A percentile compares a stretch with the other conserved stretches of the same genome.
These are phyloP conservation scores for Bocquillonia castaneifolia DNA, from an alignment of 441 rosid species.

Conservation along the genomic window DNA sequence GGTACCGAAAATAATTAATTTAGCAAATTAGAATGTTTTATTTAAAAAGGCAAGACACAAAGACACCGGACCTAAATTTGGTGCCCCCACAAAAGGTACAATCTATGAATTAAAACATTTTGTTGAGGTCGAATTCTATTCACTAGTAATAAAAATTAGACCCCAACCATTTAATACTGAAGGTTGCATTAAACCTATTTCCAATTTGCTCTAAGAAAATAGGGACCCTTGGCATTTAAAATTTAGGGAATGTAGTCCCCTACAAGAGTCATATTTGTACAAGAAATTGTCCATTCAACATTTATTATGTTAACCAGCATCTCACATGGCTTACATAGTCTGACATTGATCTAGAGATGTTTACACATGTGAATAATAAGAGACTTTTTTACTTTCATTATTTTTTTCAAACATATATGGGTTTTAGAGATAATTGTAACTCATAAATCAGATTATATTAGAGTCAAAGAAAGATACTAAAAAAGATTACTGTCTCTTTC, in stretches of 20 bases:
- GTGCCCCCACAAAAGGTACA: slow-evolving; percentile 30
- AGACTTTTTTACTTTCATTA: neutral
- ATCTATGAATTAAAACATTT: slow-evolving; percentile 1
- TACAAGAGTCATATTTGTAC: slow-evolving; percentile 29
- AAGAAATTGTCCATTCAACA: slow-evolving; percentile 32
- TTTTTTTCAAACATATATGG: neutral
- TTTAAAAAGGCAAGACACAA: slow-evolving; percentile 8
- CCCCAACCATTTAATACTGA: slow-evolving; percentile 3
- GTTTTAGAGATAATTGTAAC: too few relatives aligned
- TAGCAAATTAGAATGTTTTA: slow-evolving; percentile 26
- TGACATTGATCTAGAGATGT: slow-evolving; percentile 33
- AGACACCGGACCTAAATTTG: slow-evolving; percentile 24
- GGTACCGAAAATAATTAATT: neutral
- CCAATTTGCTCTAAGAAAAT: slow-evolving; percentile 14
- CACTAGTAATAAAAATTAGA: slow-evolving; percentile 7
- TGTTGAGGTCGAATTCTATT: slow-evolving; percentile 15
- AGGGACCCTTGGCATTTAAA: slow-evolving; percentile 11
- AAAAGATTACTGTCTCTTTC: slow-evolving; percentile 24
- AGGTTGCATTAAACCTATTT: slow-evolving; percentile 11
- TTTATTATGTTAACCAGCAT: slow-evolving; percentile 39
- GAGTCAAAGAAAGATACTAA: slow-evolving; percentile 48
- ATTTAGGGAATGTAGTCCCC: slow-evolving; percentile 28
- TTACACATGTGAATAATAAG: slow-evolving; percentile 15
- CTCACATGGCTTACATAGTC: slow-evolving; percentile 49
- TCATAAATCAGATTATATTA: neutral